Evolutionary conservation across 768 basidiomycete genomes (phyloP), one percentile per base, ranked within the genome.

Genomic region (Phylloporus arenicola): DNA sequence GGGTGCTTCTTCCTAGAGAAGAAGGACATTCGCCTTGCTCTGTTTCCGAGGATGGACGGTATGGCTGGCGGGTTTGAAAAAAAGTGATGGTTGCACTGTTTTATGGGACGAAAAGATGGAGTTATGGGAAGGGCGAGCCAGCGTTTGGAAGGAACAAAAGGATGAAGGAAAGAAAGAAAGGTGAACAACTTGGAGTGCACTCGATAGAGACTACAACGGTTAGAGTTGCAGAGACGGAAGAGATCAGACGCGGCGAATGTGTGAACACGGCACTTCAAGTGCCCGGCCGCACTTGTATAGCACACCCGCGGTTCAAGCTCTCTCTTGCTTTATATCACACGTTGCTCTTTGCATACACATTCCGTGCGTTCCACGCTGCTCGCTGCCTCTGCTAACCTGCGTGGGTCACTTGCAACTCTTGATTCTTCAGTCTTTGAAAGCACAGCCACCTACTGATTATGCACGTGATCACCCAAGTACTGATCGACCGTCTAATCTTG

Each of bases 11-110:
- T 89, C 79, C 87, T 80, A 39, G 81, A 85, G 80, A 92, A 92
- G 87, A 90, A 92, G 78, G 88, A 89, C 89, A 92, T 92, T 82
- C 84, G 84, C 69, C 83, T 73, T 57, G 80, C 63, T 70, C 79
- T 77, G 66, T 67, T 64, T 57, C 75, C 73, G 67, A 84, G 70
- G 69, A 85, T 68, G 65, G 79, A 86, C 81, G 82, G 77, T 78
- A 84, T 85, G 81, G 79, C 70, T 76, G 78, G 62, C 59, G 48
- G 64, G 45, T 39, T 46, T 12, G 42, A 54, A 44, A 57, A 61
- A 59, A 52, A 50, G 14, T 10, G 33, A 45, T 45, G 51, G 51
- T 45, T 56, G 48, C 20, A 40, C 47, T 45, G 41, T 38, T 52
- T 54, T 51, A 45, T 44, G 43, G 57, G 30, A 49, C 22, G 47